Conservation (phyloP, 768 basidiomycete genomes). For the Flagelloscypha sp. region DNA sequence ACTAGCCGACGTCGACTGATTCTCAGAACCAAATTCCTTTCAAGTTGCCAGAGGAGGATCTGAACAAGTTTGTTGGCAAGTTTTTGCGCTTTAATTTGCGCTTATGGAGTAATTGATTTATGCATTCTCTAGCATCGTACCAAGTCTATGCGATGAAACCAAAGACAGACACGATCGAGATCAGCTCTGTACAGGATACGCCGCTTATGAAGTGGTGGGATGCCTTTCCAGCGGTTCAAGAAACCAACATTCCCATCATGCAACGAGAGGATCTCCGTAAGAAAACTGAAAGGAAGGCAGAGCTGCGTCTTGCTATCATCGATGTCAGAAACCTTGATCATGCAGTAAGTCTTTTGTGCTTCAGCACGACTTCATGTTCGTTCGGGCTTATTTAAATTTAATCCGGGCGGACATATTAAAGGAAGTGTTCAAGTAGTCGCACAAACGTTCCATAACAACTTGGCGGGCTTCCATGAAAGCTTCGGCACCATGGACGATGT, state of each 20-base stretch:
- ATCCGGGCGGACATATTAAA: constrained; percentile 48
- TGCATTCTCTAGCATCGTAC: constrained; percentile 30
- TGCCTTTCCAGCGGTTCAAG: constrained; percentile 35
- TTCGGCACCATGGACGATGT: constrained; percentile 32
- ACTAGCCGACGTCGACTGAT: not conserved
- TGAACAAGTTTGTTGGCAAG: constrained; percentile 41
- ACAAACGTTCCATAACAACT: constrained; percentile 40
- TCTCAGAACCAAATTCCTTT: constrained; percentile 11
- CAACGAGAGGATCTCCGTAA: constrained; percentile 26
- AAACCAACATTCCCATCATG: constrained; percentile 24
- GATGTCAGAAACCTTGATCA: constrained; percentile 44
- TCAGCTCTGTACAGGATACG: constrained; percentile 1
- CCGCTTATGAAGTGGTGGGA: constrained; percentile 44
- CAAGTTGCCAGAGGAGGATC: no score
- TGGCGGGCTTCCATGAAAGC: constrained; percentile 32
- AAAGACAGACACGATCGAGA: constrained; percentile 2
- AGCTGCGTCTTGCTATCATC: constrained; percentile 31
- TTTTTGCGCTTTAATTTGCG: not conserved
- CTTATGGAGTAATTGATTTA: not conserved
- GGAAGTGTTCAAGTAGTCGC: constrained; percentile 43
- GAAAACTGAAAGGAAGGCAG: constrained; percentile 1
- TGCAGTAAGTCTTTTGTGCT: constrained; percentile 22
- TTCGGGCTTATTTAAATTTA: no score
- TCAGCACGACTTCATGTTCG: not conserved
- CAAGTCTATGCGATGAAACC: constrained; percentile 38